These are phyloP conservation scores for Canna indica DNA, from an alignment of 176 grass and related monocot species.

Conservation along the genomic window DNA sequence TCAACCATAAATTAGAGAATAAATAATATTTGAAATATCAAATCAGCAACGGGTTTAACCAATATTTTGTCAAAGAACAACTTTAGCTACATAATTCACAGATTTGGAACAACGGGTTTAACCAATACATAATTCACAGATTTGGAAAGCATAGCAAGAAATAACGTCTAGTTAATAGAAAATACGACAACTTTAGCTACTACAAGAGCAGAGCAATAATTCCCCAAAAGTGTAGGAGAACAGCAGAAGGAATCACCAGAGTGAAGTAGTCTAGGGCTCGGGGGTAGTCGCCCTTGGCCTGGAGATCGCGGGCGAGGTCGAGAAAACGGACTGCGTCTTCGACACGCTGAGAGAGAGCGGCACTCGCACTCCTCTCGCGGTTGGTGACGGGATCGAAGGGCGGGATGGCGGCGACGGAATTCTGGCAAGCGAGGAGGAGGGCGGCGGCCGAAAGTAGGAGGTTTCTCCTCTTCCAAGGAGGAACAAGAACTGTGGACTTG, in stretches of 20 bases:
- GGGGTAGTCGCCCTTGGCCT: conserved; percentile 75
- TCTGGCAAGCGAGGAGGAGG: background rate
- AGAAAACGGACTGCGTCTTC: conserved; percentile 49
- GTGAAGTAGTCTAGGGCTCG: conserved; percentile 66
- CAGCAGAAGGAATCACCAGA: conserved; percentile 17
- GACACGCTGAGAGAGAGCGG: conserved; percentile 39
- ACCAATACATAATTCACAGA: too few relatives aligned
- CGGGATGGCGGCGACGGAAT: background rate
- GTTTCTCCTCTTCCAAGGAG: conserved; percentile 27
- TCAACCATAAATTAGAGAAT: too few relatives aligned
- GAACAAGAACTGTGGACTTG: background rate
- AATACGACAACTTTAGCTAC: too few relatives aligned
- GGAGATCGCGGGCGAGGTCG: conserved; percentile 53
- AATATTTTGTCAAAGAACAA: background rate
- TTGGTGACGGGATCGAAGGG: conserved; percentile 48
- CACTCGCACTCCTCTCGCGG: conserved; percentile 43
- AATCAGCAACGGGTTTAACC: background rate
- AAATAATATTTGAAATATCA: too few relatives aligned
- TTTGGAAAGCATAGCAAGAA: background rate
- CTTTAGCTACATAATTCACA: too few relatives aligned
- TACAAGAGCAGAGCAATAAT: too few relatives aligned
- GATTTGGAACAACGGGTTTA: background rate
- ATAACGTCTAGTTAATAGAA: background rate
- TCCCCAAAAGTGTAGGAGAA: too few relatives aligned
- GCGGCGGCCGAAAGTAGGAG: conserved; percentile 30